Base-by-base conservation (phyloP, 345 rosid genomes). In the Bruguiera parviflora region DNA sequence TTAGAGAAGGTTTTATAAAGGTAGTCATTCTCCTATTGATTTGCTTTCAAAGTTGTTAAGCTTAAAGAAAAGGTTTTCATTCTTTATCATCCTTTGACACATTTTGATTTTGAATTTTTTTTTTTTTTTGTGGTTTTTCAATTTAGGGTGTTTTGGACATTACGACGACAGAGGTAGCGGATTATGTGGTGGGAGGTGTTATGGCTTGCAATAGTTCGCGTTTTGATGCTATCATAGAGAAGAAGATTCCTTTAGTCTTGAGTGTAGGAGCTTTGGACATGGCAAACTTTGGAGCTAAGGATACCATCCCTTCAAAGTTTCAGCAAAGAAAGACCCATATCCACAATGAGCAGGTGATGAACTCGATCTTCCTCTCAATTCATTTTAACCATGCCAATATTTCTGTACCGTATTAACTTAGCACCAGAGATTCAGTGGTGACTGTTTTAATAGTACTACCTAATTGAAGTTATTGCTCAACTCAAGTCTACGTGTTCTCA, bases 121-220 rank as follows among this genome's bases (percentile, higher is more conserved):
- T n/a, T 39, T 39, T 0, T 35, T 39, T 10, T 43, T 7, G 7
- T n/a, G n/a, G n/a, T n/a, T n/a, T n/a, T 8, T 37, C 5, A 39
- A 13, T 43, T 43, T 75, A 91, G 97, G 97, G 96, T 60, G 94
- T 93, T 22, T 76, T 91, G 78, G 97, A 94, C 71, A 72, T 91
- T 65, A 94, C 97, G 46, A 91, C 97, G 4, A 94, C 97, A 20
- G 97, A 94, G 82, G 96, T 94, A 72, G 98, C 98, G 56, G 98
- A 91, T 84, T 81, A 88, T 77, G 58, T 91, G 3, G 96, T 89
- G 61, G 97, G 97, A 73, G 98, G 98, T 60, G 91, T 87, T 73
- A 91, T 91, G 96, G 92, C 98, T 65, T 89, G 98, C 75, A 86
- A 94, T 77, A 79, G 84, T 76, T 89, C 90, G 59, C 96, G 96